A percentile compares a stretch with the other conserved stretches of the same genome.
These are phyloP conservation scores for Trichophyton schoenleinii DNA, from an alignment of 2,329 filamentous ascomycete species.

Conservation along the genomic window DNA sequence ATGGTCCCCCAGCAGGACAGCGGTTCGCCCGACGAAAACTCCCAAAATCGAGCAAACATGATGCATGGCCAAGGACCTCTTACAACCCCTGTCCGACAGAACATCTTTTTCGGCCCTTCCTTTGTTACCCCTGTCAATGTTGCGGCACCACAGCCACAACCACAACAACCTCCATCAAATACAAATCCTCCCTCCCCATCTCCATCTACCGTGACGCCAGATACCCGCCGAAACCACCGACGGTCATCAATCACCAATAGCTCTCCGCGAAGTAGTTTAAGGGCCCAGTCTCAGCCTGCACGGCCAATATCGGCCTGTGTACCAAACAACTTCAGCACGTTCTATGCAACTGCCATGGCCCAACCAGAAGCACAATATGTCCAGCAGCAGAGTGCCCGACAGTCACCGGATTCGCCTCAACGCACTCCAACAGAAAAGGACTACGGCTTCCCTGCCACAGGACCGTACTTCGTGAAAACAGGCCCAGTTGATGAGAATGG, in stretches of 20 bases:
- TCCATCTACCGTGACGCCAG: slow-evolving; percentile 27
- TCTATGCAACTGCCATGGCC: slow-evolving; percentile 22
- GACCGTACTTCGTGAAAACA: slow-evolving; percentile 22
- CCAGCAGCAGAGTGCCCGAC: slow-evolving; percentile 18
- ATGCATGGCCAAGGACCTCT: slow-evolving; percentile 26
- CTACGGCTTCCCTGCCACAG: slow-evolving; percentile 20
- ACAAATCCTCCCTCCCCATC: slow-evolving; percentile 38
- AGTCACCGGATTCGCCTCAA: slow-evolving; percentile 24
- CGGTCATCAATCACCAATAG: slow-evolving; percentile 34
- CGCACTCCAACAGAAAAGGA: slow-evolving; percentile 24
- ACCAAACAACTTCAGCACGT: slow-evolving; percentile 23
- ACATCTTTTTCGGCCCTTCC: slow-evolving; percentile 23
- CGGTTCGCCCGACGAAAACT: slow-evolving; percentile 23
- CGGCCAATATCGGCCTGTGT: slow-evolving; percentile 24
- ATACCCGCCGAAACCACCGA: slow-evolving; percentile 33
- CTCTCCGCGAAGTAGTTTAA: slow-evolving; percentile 30
- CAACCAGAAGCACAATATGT: slow-evolving; percentile 20
- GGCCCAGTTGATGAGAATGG: slow-evolving; percentile 26
- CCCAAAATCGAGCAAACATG: slow-evolving; percentile 25
- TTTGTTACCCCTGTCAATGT: slow-evolving; percentile 27
- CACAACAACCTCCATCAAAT: slow-evolving; percentile 11
- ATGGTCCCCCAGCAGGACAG: slow-evolving; percentile 27
- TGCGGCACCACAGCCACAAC: slow-evolving; percentile 22
- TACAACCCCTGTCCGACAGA: slow-evolving; percentile 21
- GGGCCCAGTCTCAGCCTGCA: slow-evolving; percentile 41